Conservation (phyloP, 768 basidiomycete species). For the Boletus huronensis region DNA sequence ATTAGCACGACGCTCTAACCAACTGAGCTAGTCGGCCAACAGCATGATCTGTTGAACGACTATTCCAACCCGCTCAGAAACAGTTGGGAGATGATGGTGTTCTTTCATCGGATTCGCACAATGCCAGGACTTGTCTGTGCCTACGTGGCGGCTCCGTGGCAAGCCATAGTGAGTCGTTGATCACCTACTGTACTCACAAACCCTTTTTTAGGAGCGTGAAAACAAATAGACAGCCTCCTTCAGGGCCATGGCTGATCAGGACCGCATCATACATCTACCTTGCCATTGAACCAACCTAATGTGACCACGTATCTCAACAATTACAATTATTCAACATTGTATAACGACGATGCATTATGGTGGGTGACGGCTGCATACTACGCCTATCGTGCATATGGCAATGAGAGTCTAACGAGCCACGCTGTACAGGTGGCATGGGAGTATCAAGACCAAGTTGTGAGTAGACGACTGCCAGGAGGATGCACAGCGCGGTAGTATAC, state of each 20-base stretch:
- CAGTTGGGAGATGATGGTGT: too few species aligned
- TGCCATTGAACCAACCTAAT: conserved; percentile 1
- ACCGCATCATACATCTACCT: background rate
- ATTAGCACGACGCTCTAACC: conserved; percentile 35
- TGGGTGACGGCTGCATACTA: conserved; percentile 54
- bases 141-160: conserved; percentile 43
- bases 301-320: conserved; percentile 11
- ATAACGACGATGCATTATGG: conserved; percentile 35
- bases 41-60: too few species aligned
- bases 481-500: conserved; percentile 35
- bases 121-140: conserved; percentile 41
- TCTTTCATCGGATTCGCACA: conserved; percentile 14
- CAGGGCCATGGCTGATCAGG: conserved; percentile 44
- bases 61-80: too few species aligned
- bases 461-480: conserved; percentile 35
- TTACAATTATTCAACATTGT: conserved; percentile 4
- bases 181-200: background rate
- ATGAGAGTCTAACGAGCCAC: conserved; percentile 39
- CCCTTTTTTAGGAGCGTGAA: conserved; percentile 36
- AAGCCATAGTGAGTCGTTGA: background rate
- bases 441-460: conserved; percentile 44
- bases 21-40: conserved; percentile 34
- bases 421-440: conserved; percentile 50
- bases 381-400: conserved; percentile 46
- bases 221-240: too few species aligned